Evolutionary conservation across 345 rosid genomes (phyloP).

Genomic region (Excoecaria cochinchinensis): DNA sequence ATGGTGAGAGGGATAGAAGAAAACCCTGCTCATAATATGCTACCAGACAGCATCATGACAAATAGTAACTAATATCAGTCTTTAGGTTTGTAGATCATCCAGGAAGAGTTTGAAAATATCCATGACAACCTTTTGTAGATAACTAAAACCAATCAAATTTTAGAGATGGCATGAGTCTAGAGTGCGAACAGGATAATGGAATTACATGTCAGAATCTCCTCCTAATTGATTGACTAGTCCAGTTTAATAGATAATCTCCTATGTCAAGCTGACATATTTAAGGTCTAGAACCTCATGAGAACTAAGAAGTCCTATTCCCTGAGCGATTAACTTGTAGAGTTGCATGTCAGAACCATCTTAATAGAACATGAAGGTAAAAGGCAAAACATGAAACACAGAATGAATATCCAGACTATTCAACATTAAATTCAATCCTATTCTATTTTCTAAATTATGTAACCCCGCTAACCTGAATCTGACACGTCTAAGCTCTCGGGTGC

Average conservation of each 20-base stretch:
- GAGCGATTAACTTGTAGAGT: neutral
- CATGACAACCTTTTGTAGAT: neutral
- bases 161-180: conserved; percentile 2
- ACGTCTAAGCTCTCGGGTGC: conserved; percentile 85
- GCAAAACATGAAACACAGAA: neutral
- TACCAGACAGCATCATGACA: neutral
- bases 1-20: too few relatives aligned
- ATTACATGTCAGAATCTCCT: neutral
- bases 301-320: neutral
- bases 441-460: neutral
- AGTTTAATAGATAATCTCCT: neutral
- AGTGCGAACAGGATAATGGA: neutral
- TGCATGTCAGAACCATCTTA: neutral
- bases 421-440: neutral
- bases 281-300: too few relatives aligned
- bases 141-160: neutral
- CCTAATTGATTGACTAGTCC: neutral
- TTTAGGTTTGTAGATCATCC: conserved; percentile 10
- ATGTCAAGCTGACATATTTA: neutral
- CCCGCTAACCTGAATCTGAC: conserved; percentile 83
- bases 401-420: neutral
- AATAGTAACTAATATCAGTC: neutral
- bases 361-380: neutral
- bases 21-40: too few relatives aligned
- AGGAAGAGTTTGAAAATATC: neutral